A percentile compares a stretch with the other conserved stretches of the same genome.
Evolutionary conservation across 2,329 filamentous ascomycete genomes (phyloP).

Genomic region (Septoria linicola): DNA sequence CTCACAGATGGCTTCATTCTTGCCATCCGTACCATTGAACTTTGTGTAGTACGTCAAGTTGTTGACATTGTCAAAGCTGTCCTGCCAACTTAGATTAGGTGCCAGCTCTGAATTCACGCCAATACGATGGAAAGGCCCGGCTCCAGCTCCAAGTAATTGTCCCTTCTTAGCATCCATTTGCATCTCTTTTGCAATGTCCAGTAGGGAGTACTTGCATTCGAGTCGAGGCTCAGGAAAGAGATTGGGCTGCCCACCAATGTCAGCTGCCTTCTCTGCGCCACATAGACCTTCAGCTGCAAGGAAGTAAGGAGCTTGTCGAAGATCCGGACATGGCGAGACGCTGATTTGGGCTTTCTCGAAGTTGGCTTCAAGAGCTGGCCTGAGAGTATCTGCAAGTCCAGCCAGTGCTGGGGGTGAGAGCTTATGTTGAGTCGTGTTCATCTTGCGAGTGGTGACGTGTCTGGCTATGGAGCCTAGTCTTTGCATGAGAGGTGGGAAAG

Average conservation of each 20-base stretch:
- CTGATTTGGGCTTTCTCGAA: conserved; percentile 27
- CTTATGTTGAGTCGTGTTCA: conserved; percentile 28
- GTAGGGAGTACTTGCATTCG: conserved; percentile 33
- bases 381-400: conserved; percentile 27
- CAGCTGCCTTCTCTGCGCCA: conserved; percentile 32
- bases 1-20: conserved; percentile 32
- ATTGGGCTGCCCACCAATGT: conserved; percentile 36
- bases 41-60: conserved; percentile 39
- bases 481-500: conserved; percentile 2
- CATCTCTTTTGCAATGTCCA: conserved; percentile 31
- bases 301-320: conserved; percentile 29
- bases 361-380: conserved; percentile 29
- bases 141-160: conserved; percentile 33
- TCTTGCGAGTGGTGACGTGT: conserved; percentile 12
- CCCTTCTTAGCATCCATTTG: conserved; percentile 27
- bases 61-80: conserved; percentile 23
- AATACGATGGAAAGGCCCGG: conserved; percentile 33
- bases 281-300: conserved; percentile 32
- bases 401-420: conserved; percentile 30
- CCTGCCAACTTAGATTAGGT: conserved; percentile 33
- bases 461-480: background rate
- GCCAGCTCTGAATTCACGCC: conserved; percentile 34
- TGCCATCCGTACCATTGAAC: conserved; percentile 47
- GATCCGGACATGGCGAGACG: conserved; percentile 32
- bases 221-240: conserved; percentile 33